phyloP scores from a whole-genome alignment of 441 rosid genomes.

The Aquilaria agallochum region DNA sequence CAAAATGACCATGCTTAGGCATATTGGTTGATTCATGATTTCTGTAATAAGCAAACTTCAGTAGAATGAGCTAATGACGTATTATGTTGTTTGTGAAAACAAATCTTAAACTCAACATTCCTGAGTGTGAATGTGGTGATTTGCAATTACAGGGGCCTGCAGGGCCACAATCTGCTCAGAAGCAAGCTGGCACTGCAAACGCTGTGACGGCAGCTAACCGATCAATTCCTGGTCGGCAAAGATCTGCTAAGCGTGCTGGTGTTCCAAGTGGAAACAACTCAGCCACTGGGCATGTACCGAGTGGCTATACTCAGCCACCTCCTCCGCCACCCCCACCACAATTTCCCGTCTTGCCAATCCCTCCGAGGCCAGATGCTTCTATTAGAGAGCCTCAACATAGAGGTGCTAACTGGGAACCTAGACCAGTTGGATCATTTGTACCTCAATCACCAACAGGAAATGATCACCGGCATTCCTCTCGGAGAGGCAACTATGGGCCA shows the following conservation, averaged over 20 bases:
- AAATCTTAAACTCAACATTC: too few relatives aligned
- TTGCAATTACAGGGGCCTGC: conserved; percentile 20
- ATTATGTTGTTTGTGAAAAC: too few relatives aligned
- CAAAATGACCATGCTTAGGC: too few relatives aligned
- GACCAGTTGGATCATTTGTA: conserved; percentile 25
- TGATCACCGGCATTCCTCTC: conserved; percentile 31
- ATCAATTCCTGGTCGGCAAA: conserved; percentile 24
- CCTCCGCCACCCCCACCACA: conserved; percentile 29
- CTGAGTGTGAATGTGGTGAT: too few relatives aligned
- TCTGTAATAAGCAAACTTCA: too few relatives aligned
- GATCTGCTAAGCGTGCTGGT: conserved; percentile 17
- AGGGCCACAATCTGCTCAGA: conserved; percentile 22
- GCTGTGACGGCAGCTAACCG: conserved; percentile 21
- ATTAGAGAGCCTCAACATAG: conserved; percentile 33
- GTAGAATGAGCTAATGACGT: too few relatives aligned
- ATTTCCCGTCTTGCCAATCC: conserved; percentile 25
- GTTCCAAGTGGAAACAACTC: conserved; percentile 13
- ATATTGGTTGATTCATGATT: too few relatives aligned
- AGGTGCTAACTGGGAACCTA: conserved; percentile 40
- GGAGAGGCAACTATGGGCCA: conserved; percentile 37
- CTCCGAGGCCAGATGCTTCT: conserved; percentile 28
- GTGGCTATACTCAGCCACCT: conserved; percentile 9
- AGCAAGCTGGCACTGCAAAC: conserved; percentile 17
- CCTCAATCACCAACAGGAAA: conserved; percentile 27
- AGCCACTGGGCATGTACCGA: conserved; percentile 28